Conservation (phyloP, 106 monocot species). For the Dendrobium nobile region DNA sequence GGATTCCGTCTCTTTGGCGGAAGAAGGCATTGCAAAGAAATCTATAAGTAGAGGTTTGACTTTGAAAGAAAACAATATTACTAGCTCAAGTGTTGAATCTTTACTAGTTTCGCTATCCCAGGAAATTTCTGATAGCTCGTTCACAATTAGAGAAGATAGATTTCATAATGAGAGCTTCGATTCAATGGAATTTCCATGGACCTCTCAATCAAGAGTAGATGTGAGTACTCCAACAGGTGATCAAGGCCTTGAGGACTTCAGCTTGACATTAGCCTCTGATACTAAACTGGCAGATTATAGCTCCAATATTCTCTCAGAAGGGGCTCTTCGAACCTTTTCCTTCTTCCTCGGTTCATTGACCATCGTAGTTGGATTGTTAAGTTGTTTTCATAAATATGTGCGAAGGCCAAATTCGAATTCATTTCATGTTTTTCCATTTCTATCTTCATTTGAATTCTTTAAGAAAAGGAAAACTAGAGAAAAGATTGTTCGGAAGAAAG, state of each 20-base stretch:
- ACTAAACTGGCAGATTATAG: background rate
- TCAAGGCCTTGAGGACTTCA: background rate
- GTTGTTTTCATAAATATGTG: slow-evolving; percentile 15
- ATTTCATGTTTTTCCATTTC: background rate
- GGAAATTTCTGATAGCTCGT: background rate
- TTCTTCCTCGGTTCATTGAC: slow-evolving; percentile 13
- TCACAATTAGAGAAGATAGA: background rate
- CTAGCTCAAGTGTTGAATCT: background rate
- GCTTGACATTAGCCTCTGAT: background rate
- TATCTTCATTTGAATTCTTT: background rate
- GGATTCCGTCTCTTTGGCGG: background rate
- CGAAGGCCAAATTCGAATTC: background rate
- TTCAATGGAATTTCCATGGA: background rate
- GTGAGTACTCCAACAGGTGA: background rate
- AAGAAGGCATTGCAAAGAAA: background rate
- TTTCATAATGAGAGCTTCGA: background rate
- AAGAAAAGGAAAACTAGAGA: background rate
- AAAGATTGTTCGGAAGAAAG: background rate
- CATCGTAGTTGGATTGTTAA: slow-evolving; percentile 4
- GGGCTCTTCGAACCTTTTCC: background rate
- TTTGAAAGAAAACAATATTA: background rate
- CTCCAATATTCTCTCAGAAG: background rate
- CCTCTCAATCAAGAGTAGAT: background rate
- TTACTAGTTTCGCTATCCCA: background rate
- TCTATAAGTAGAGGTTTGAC: background rate